phyloP scores from a whole-genome alignment of 2,329 filamentous ascomycete species.

The Pleochaeta shiraiana region DNA sequence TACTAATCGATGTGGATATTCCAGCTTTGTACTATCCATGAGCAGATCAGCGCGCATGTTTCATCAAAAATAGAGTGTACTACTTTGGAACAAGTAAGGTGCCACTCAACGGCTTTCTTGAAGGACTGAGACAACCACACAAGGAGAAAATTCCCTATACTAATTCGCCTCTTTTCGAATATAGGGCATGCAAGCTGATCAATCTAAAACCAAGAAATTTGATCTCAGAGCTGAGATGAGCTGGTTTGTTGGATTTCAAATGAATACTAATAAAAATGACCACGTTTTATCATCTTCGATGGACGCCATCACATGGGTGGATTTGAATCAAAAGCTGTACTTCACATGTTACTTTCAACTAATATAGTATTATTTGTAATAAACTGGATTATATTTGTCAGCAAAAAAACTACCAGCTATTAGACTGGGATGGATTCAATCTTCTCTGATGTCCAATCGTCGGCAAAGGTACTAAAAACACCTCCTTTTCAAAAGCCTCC shows the following conservation, averaged over 20 bases:
- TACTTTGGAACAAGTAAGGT: not conserved
- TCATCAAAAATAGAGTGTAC: not conserved
- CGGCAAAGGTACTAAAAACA: not conserved
- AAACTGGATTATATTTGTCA: not conserved
- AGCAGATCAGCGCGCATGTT: not conserved
- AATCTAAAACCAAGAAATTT: not conserved
- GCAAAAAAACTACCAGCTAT: not conserved
- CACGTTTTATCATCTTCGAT: not conserved
- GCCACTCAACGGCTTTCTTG: not conserved
- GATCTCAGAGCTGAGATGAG: not conserved
- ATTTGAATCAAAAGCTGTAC: not conserved
- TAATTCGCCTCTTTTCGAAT: not conserved
- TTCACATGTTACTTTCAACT: not conserved
- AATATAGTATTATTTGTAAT: not conserved
- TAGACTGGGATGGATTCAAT: not conserved
- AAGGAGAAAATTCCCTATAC: not conserved
- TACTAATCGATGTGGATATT: not conserved
- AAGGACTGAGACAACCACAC: not conserved
- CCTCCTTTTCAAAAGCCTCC: not conserved
- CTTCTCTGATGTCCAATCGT: not conserved
- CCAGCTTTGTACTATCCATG: not conserved
- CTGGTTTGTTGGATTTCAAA: conserved; percentile 2
- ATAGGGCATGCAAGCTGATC: not conserved
- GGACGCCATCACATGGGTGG: not conserved
- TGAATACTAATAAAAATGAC: conserved; percentile 1